Conservation (phyloP, 2,329 filamentous ascomycete species). For the Didymella sp. region DNA sequence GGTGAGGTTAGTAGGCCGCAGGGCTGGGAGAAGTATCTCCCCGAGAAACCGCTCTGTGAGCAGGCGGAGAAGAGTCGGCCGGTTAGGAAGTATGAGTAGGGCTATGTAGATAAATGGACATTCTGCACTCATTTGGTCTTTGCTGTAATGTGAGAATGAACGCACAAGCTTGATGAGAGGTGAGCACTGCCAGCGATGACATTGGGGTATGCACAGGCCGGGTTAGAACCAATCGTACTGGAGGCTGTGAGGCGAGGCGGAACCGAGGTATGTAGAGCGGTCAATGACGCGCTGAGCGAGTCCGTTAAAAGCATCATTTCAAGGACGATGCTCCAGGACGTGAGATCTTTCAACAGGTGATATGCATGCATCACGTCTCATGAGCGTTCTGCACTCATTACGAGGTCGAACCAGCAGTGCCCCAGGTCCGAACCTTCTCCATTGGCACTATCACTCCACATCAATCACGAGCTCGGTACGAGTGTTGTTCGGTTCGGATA, state of each 20-base stretch:
- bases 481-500: constrained; percentile 30
- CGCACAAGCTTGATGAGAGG: no score
- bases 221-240: not conserved
- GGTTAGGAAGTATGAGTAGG: constrained; percentile 50
- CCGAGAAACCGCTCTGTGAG: constrained; percentile 71
- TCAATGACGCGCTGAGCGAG: not conserved
- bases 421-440: no score
- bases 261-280: not conserved
- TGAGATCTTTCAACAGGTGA: not conserved
- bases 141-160: no score
- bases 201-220: no score
- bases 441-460: no score
- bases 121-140: no score
- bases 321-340: not conserved
- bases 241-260: not conserved
- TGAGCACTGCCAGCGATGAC: no score
- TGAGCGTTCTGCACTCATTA: not conserved
- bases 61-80: constrained; percentile 71
- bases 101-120: not conserved
- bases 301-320: not conserved
- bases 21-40: constrained; percentile 65
- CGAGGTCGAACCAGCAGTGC: not conserved
- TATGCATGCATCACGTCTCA: no score
- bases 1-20: constrained; percentile 72
- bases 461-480: not conserved